phyloP scores from a whole-genome alignment of 2,329 filamentous ascomycete genomes.

The Penicillium sp. region DNA sequence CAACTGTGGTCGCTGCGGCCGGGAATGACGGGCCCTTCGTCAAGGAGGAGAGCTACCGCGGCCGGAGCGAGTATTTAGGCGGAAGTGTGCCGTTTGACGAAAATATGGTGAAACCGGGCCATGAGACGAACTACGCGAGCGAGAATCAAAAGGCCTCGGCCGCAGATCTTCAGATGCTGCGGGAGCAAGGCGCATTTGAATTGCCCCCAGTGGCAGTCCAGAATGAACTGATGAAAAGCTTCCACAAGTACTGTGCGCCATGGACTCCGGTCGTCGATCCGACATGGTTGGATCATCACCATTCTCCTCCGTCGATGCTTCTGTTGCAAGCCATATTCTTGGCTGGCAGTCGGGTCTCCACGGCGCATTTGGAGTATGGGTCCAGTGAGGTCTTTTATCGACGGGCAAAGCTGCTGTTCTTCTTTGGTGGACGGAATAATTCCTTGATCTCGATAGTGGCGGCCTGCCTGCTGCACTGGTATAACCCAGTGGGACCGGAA shows the following conservation, averaged over 20 bases:
- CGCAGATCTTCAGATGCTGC: conserved; percentile 19
- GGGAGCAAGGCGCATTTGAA: conserved; percentile 21
- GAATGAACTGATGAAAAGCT: conserved; percentile 35
- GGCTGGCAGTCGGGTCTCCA: conserved; percentile 37
- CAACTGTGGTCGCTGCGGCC: background rate
- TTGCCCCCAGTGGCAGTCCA: conserved; percentile 25
- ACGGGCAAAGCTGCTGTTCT: conserved; percentile 30
- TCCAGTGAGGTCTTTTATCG: conserved; percentile 28
- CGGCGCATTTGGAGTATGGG: conserved; percentile 27
- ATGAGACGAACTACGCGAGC: conserved; percentile 19
- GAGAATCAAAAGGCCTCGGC: conserved; percentile 16
- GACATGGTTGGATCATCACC: conserved; percentile 35
- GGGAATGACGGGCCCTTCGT: conserved; percentile 16
- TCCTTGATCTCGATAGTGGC: conserved; percentile 38
- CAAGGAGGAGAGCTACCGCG: conserved; percentile 25
- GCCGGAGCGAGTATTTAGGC: conserved; percentile 21
- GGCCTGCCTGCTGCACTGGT: conserved; percentile 39
- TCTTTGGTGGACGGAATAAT: conserved; percentile 30
- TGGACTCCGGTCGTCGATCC: conserved; percentile 41
- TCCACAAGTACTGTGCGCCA: conserved; percentile 36
- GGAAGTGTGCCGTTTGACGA: conserved; percentile 25
- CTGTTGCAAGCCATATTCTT: conserved; percentile 35
- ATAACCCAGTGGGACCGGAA: conserved; percentile 40
- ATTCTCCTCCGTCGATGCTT: conserved; percentile 22
- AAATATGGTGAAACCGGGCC: conserved; percentile 24